Conservation (phyloP, 2,329 filamentous ascomycete genomes). For the Pleoardoris graminearum region DNA sequence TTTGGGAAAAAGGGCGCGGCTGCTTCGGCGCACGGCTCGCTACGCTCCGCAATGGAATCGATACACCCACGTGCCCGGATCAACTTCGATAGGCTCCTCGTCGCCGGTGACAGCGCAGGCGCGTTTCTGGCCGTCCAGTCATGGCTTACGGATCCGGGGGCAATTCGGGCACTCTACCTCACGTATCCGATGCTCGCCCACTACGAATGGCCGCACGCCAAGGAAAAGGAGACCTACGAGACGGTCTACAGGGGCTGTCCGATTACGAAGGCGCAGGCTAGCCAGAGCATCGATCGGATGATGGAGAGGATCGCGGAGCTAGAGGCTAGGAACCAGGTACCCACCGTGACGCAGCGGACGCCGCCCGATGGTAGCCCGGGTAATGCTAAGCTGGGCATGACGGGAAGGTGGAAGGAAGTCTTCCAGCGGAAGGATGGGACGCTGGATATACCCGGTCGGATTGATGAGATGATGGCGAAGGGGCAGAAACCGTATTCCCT, state of each 20-base stretch:
- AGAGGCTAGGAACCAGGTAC: not conserved
- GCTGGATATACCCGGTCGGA: not conserved
- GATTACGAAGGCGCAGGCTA: not conserved
- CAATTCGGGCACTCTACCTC: not conserved
- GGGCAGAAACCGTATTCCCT: not conserved
- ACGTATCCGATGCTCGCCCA: constrained; percentile 1
- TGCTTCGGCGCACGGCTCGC: not conserved
- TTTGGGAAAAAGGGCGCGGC: too few relatives aligned
- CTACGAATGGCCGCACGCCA: not conserved
- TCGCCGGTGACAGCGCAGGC: constrained; percentile 35
- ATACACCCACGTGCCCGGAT: not conserved
- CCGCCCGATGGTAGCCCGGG: not conserved
- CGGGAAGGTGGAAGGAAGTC: not conserved
- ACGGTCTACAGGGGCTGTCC: not conserved
- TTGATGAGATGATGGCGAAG: not conserved
- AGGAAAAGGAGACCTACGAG: not conserved
- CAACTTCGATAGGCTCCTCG: constrained; percentile 23
- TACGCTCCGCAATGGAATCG: not conserved
- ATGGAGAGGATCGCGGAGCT: not conserved
- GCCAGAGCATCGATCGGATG: not conserved
- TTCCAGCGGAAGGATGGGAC: not conserved
- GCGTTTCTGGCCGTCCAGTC: constrained; percentile 30
- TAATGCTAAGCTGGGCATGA: not conserved
- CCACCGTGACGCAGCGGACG: not conserved
- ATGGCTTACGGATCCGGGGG: not conserved